Base-by-base conservation (phyloP, 1,139 yeast species). In the Suhomyces bolitotheri region DNA sequence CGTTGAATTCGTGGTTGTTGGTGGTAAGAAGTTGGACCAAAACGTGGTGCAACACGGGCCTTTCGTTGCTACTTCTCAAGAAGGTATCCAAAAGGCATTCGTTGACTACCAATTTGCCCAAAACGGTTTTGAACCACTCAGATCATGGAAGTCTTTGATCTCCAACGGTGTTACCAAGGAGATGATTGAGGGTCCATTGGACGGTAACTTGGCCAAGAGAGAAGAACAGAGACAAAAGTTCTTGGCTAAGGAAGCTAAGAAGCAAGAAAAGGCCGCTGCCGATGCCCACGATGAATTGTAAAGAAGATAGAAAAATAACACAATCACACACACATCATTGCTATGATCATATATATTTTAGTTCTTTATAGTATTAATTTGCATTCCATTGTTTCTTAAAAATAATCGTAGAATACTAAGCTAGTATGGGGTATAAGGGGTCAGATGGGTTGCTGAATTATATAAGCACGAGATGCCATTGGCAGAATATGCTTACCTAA, bases 1-100 rank as follows among this genome's bases (percentile, higher is more conserved):
- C 10, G 61, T 80, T 2, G 75, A 78, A 44, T 80, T 89, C 49
- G 78, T 85, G 4, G 50, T 89, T 22, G 66, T 88, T 43, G 95
- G 90, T 22, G 97, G 96, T 33, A 66, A 86, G 58, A 75, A 77
- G 26, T 67, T 88, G 41, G 76, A 86, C 50, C 97, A 89, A 63
- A 76, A 79, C 12, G 73, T 84, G 36, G 86, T 86, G 25, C 96
- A 89, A 57, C 85, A 88, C 54, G 97, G 97, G 9, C 96, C 96
- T 13, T 88, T 87, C 57, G 95, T 84, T 11, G 92, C 86, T 42
- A 76, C 82, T 7, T 64, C 82, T 13, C 66, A 69, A 40, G 80
- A 34, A 19, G 47, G 37, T 48, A 81, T 87, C 43, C 72, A 75
- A 47, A 64, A 82, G 51, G 94, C 88, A 0, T 80, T 84, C 52